Percentiles rank a stretch among this genome's conserved stretches.
These are phyloP conservation scores for Alternaria burnsii DNA, from an alignment of 2,329 filamentous ascomycete species.

Conservation along the genomic window DNA sequence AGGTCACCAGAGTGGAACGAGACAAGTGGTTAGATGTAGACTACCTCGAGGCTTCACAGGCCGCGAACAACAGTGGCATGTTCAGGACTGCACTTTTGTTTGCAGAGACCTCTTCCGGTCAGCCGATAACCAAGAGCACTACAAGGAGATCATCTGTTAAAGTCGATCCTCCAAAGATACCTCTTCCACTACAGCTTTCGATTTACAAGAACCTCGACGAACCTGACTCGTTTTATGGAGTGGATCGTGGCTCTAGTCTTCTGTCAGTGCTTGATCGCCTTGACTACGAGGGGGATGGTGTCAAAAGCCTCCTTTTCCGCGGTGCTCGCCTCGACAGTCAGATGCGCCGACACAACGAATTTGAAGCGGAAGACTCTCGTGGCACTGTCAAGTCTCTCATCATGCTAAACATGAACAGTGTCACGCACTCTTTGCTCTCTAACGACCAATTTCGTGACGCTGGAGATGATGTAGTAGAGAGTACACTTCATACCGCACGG, in stretches of 20 bases:
- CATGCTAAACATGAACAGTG: conserved; percentile 81
- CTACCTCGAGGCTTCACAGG: conserved; percentile 71
- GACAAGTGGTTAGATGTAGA: conserved; percentile 87
- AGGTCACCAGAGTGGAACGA: conserved; percentile 80
- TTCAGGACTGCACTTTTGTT: conserved; percentile 87
- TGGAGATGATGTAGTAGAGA: conserved; percentile 69
- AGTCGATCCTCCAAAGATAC: conserved; percentile 56
- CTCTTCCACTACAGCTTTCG: conserved; percentile 74
- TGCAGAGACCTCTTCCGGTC: conserved; percentile 74
- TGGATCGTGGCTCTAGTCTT: conserved; percentile 79
- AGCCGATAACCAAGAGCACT: conserved; percentile 54
- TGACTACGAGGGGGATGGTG: conserved; percentile 87
- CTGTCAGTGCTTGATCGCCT: conserved; percentile 80
- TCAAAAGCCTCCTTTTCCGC: conserved; percentile 87
- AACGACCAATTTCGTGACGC: conserved; percentile 69
- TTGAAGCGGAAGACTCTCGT: conserved; percentile 67
- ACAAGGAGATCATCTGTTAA: conserved; percentile 71
- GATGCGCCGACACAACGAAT: conserved; percentile 68
- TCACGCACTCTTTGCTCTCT: conserved; percentile 82
- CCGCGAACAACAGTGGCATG: conserved; percentile 82
- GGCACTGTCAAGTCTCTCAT: conserved; percentile 80
- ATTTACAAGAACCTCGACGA: conserved; percentile 96
- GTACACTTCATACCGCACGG: conserved; percentile 79
- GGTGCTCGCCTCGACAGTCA: conserved; percentile 91
- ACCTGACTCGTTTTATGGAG: conserved; percentile 93